These are phyloP conservation scores for Trichothecium sympodiale DNA, from an alignment of 2,329 filamentous ascomycete genomes.

Conservation along the genomic window DNA sequence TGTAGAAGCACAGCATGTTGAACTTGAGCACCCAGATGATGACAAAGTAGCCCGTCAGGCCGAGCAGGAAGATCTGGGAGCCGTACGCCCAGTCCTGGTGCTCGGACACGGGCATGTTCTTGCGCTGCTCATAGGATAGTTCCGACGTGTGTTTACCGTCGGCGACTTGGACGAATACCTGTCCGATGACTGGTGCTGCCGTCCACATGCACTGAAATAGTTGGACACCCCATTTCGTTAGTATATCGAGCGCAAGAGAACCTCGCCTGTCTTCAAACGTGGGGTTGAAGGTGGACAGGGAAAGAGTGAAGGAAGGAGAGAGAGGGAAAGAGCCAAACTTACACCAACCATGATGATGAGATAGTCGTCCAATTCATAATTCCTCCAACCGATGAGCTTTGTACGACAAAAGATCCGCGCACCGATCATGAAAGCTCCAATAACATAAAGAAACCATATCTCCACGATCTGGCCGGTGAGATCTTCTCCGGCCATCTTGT, in stretches of 20 bases:
- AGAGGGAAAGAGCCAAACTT: slow-evolving; percentile 1
- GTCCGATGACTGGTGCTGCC: slow-evolving; percentile 10
- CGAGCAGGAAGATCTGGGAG: slow-evolving; percentile 23
- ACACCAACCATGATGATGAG: slow-evolving; percentile 18
- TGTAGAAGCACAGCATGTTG: slow-evolving; percentile 28
- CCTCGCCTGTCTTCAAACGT: too few relatives aligned
- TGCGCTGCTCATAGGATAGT: slow-evolving; percentile 17
- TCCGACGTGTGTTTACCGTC: slow-evolving; percentile 17
- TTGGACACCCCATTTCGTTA: background rate
- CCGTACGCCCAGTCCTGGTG: slow-evolving; percentile 16
- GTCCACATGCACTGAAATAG: slow-evolving; percentile 9
- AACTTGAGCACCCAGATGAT: slow-evolving; percentile 28
- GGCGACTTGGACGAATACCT: slow-evolving; percentile 16
- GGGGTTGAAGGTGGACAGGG: too few relatives aligned
- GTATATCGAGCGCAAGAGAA: too few relatives aligned
- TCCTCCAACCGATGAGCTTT: slow-evolving; percentile 18
- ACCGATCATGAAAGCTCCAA: slow-evolving; percentile 19
- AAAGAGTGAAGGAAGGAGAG: background rate
- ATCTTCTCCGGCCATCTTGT: background rate
- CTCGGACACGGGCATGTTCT: slow-evolving; percentile 16
- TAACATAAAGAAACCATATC: slow-evolving; percentile 23
- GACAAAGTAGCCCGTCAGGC: slow-evolving; percentile 19
- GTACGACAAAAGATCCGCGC: slow-evolving; percentile 19
- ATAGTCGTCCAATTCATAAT: slow-evolving; percentile 22
- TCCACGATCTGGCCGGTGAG: slow-evolving; percentile 13